These are phyloP conservation scores for Amanita brunnescens DNA, from an alignment of 768 basidiomycete genomes.

Conservation along the genomic window DNA sequence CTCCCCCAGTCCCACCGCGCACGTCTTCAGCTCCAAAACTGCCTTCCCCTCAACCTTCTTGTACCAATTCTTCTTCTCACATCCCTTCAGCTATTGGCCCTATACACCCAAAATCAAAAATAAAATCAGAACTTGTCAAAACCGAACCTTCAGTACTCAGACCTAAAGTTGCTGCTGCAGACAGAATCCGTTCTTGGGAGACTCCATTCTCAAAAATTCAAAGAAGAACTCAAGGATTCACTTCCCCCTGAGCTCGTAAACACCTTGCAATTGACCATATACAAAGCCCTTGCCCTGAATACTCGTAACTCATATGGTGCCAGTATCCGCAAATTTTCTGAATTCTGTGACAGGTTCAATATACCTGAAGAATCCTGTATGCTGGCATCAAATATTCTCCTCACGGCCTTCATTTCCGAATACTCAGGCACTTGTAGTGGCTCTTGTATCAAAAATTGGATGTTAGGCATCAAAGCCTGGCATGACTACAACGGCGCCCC, in stretches of 20 bases:
- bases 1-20: neutral
- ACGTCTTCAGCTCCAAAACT: neutral
- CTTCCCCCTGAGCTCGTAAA: constrained; percentile 8
- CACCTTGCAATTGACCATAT: constrained; percentile 4
- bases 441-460: constrained; percentile 23
- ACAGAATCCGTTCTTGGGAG: constrained; percentile 14
- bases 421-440: constrained; percentile 10
- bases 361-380: constrained; percentile 23
- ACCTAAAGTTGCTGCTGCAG: constrained; percentile 14
- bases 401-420: constrained; percentile 21
- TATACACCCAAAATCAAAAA: constrained; percentile 6
- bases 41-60: neutral
- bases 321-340: constrained; percentile 24
- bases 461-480: constrained; percentile 27
- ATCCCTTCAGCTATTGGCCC: neutral
- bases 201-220: constrained; percentile 10
- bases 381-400: constrained; percentile 23
- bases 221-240: neutral
- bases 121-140: neutral
- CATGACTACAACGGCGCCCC: constrained; percentile 25
- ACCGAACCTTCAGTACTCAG: constrained; percentile 2
- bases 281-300: constrained; percentile 12
- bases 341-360: constrained; percentile 25
- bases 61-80: neutral
- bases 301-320: constrained; percentile 23